Conservation (phyloP, 352 stramenopile genomes). For the Phytopythium oedochilum region DNA sequence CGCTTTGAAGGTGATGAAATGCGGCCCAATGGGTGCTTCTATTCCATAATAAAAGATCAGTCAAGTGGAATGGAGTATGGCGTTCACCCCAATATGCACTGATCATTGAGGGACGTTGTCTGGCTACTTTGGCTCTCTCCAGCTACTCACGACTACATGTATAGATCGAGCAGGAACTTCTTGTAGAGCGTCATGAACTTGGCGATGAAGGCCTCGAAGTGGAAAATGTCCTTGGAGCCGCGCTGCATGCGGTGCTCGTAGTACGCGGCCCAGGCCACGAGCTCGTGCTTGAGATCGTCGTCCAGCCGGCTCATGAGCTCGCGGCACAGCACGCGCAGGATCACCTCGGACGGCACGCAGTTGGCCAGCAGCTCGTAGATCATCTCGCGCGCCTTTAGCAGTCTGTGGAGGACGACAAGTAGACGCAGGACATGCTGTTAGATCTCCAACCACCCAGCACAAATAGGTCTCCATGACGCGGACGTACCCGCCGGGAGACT, state of each 20-base stretch:
- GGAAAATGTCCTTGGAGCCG: slow-evolving; percentile 98
- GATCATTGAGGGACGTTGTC: background rate
- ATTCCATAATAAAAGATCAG: background rate
- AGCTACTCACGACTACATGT: slow-evolving; percentile 60
- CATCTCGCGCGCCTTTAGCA: slow-evolving; percentile 94
- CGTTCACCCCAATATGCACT: no score
- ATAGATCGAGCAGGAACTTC: slow-evolving; percentile 95
- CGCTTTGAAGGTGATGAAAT: background rate
- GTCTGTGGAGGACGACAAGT: slow-evolving; percentile 19
- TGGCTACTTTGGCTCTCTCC: background rate
- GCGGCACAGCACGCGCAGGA: slow-evolving; percentile 89
- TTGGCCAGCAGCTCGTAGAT: slow-evolving; percentile 98
- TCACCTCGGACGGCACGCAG: slow-evolving; percentile 97
- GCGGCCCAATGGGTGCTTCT: background rate
- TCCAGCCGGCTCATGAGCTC: slow-evolving; percentile 95
- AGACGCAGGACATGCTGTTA: background rate
- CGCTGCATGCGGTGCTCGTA: slow-evolving; percentile 95
- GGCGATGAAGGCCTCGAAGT: slow-evolving; percentile 98
- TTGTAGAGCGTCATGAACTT: slow-evolving; percentile 99
- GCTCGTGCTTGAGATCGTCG: slow-evolving; percentile 95
- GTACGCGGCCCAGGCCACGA: slow-evolving; percentile 84
- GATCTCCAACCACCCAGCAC: no score
- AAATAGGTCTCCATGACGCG: background rate
- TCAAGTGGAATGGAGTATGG: no score
- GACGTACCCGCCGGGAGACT: slow-evolving; percentile 88